Evolutionary conservation across 805 yeast species (phyloP).

Genomic region (Ascoidea tarda): DNA sequence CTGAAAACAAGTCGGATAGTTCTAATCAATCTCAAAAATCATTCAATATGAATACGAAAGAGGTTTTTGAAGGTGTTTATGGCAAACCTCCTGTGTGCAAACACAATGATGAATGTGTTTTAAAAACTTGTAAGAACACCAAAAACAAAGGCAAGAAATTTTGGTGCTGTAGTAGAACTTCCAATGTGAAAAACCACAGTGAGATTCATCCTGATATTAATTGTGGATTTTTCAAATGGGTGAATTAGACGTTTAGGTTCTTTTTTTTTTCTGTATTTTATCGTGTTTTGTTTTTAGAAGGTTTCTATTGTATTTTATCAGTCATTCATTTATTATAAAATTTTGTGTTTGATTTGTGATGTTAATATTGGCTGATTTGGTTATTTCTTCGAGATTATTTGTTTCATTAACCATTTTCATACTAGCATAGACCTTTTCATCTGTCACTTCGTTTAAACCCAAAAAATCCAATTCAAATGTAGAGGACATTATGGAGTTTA

Average conservation of each 20-base stretch:
- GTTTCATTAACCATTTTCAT: not conserved
- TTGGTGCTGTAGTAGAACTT: constrained; percentile 33
- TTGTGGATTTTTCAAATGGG: constrained; percentile 47
- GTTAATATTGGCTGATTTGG: no score
- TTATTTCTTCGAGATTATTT: no score
- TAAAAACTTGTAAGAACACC: constrained; percentile 29
- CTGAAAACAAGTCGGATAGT: not conserved
- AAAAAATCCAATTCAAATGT: not conserved
- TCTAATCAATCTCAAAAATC: not conserved
- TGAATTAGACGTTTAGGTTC: constrained; percentile 1
- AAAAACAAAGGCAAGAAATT: constrained; percentile 34
- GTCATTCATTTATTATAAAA: no score
- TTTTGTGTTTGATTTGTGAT: no score
- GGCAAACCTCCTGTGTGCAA: constrained; percentile 29
- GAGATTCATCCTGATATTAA: constrained; percentile 18
- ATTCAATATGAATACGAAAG: not conserved
- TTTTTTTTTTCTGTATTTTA: no score
- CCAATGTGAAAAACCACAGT: constrained; percentile 6
- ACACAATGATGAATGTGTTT: constrained; percentile 30
- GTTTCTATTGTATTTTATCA: no score
- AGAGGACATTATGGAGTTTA: not conserved
- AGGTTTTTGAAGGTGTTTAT: constrained; percentile 9
- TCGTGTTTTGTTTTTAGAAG: no score
- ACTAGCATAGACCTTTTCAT: not conserved
- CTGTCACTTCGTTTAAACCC: not conserved